phyloP scores from a whole-genome alignment of 2,329 filamentous ascomycete species.

The Rutstroemia sp. region DNA sequence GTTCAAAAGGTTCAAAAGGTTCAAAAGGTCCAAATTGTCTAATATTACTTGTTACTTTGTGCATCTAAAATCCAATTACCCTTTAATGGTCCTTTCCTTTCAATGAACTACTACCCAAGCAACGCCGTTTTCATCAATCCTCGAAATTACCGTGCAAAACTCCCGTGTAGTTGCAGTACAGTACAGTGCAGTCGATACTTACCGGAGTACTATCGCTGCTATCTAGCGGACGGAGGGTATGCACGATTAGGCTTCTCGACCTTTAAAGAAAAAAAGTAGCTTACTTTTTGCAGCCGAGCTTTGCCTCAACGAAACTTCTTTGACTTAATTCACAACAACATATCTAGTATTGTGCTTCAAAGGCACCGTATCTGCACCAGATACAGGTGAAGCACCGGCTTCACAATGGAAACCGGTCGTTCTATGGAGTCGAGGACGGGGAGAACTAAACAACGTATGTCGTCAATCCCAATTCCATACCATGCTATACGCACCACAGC shows the following conservation, averaged over 20 bases:
- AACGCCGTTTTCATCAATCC: too few relatives aligned
- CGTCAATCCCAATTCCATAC: constrained; percentile 16
- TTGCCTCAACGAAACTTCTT: constrained; percentile 13
- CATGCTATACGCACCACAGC: not conserved
- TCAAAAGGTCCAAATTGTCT: not conserved
- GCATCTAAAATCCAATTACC: not conserved
- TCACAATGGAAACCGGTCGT: constrained; percentile 35
- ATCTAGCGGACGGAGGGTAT: too few relatives aligned
- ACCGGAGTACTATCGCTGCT: too few relatives aligned
- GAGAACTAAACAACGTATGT: constrained; percentile 76
- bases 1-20: not conserved
- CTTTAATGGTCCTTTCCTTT: not conserved
- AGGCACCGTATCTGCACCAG: constrained; percentile 15
- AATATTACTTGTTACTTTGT: not conserved
- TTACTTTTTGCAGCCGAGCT: constrained; percentile 16
- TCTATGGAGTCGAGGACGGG: constrained; percentile 69
- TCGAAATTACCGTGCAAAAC: too few relatives aligned
- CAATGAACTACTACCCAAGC: not conserved
- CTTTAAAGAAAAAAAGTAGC: constrained; percentile 6
- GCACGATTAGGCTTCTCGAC: too few relatives aligned
- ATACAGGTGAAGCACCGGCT: constrained; percentile 22
- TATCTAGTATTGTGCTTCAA: constrained; percentile 10
- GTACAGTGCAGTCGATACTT: too few relatives aligned
- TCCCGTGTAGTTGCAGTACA: too few relatives aligned
- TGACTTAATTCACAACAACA: constrained; percentile 6